Evolutionary conservation across 208 protist species (phyloP), one percentile per base, ranked within the genome.

Genomic region (Leptomonas pyrrhocoris): DNA sequence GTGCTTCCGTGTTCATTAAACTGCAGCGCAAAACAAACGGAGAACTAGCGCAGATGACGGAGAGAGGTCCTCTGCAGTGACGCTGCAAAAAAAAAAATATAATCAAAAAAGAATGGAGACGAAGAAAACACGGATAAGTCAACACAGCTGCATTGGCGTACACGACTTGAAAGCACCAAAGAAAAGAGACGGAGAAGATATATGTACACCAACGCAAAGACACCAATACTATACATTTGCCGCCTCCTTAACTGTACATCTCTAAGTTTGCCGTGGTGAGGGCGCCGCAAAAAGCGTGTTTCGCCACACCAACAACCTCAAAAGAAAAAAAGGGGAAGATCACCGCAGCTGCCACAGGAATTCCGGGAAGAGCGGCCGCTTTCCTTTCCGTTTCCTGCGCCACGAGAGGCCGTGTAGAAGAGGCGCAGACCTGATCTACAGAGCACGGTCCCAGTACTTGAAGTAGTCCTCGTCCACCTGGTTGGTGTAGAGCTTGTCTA

Each of bases 391-490:
- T 45, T 55, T 16, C 50, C 9, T 30, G 2, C 18, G 34, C 34
- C 3, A 38, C 9, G 34, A 38, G 34, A 38, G 7, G 34, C 34
- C 34, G 34, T 38, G 7, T 9, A 9, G 34, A 3, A 9, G 7
- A 57, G 51, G 4, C 11, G 13, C 28, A 48, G 28, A 38, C 34
- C 34, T n/a, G 9, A 38, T 9, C 70, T 88, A 96, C 80, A 90
- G 74, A 56, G 86, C 93, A 7, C 78, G 72, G 68, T 92, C 87
- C 90, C 88, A 97, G 73, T 92, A 88, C 82, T 97, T 94, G 83
- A 88, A 97, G 74, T 95, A 97, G 77, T 97, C 89, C 69, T 97
- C 93, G 66, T 94, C 91, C 40, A 97, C 85, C 0, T 66, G 77
- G 62, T 96, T 95, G 19, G 85, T 91, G 79, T 96, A 97, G 31